A percentile compares a stretch with the other conserved stretches of the same genome.
Evolutionary conservation across 208 protist species (phyloP).

Genomic region (Tritrichomonas foetus): DNA sequence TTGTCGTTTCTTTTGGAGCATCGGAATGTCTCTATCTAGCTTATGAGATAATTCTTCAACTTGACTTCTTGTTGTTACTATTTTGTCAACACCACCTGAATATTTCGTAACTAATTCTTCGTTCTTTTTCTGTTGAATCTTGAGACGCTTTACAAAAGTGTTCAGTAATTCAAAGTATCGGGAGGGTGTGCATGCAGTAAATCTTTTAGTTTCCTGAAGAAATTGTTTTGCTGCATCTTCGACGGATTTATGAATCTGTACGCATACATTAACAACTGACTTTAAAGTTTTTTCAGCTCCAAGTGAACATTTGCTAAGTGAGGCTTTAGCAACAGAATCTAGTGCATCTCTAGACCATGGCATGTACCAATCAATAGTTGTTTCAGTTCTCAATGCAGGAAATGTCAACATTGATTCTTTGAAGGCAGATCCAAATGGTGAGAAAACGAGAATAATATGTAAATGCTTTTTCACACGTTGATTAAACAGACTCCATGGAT

Average conservation of each 20-base stretch:
- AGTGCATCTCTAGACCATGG: constrained; percentile 92
- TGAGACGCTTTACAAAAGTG: constrained; percentile 86
- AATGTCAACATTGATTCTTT: constrained; percentile 87
- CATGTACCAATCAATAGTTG: constrained; percentile 95
- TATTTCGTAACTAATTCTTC: neutral
- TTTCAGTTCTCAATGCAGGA: constrained; percentile 88
- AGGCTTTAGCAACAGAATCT: constrained; percentile 74
- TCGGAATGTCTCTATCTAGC: constrained; percentile 20
- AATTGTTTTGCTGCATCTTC: constrained; percentile 82
- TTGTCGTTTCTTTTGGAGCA: neutral
- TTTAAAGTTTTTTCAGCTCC: neutral
- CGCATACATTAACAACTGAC: constrained; percentile 49
- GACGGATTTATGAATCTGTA: constrained; percentile 66
- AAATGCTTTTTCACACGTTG: constrained; percentile 80
- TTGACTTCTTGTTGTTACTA: neutral
- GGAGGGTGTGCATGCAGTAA: constrained; percentile 96
- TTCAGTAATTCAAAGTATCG: constrained; percentile 94
- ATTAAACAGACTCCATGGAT: constrained; percentile 88
- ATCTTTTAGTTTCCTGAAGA: constrained; percentile 81
- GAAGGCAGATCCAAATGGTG: constrained; percentile 84
- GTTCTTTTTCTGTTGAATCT: constrained; percentile 73
- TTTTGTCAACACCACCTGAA: neutral
- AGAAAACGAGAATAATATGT: constrained; percentile 92
- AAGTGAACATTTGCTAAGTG: constrained; percentile 69
- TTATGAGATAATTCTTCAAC: neutral